phyloP scores from a whole-genome alignment of 2,329 filamentous ascomycete species.

The Metarhizium brunneum region DNA sequence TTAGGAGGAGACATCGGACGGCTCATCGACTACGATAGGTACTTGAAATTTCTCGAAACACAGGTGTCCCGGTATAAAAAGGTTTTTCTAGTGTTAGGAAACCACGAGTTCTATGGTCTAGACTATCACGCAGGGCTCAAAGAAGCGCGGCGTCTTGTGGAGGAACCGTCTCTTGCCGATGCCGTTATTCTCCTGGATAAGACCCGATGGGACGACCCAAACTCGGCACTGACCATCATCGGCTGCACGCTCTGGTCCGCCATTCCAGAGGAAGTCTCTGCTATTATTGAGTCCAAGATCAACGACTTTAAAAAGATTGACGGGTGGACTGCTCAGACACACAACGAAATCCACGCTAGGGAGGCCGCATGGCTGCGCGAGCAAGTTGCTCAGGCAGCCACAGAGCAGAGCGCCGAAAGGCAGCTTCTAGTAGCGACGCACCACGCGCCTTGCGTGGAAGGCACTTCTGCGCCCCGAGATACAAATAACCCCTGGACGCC shows the following conservation, averaged over 20 bases:
- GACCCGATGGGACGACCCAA: conserved; percentile 27
- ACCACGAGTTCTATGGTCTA: conserved; percentile 44
- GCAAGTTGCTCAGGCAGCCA: conserved; percentile 9
- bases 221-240: conserved; percentile 37
- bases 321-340: conserved; percentile 38
- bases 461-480: conserved; percentile 40
- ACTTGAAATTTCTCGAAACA: conserved; percentile 31
- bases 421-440: conserved; percentile 44
- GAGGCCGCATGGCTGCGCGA: conserved; percentile 43
- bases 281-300: conserved; percentile 32
- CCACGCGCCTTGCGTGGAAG: conserved; percentile 43
- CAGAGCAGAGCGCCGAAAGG: conserved; percentile 10
- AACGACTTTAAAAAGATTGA: conserved; percentile 46
- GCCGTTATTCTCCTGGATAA: conserved; percentile 35
- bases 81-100: conserved; percentile 41
- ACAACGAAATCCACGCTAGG: conserved; percentile 36
- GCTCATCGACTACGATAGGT: conserved; percentile 35
- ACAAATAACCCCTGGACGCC: conserved; percentile 33
- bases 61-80: conserved; percentile 32
- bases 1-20: conserved; percentile 42
- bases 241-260: conserved; percentile 50
- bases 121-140: conserved; percentile 27
- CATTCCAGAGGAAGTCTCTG: conserved; percentile 29
- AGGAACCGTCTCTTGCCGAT: conserved; percentile 27
- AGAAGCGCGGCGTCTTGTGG: conserved; percentile 25